Evolutionary conservation across 345 rosid genomes (phyloP), one percentile per base, ranked within the genome.

Genomic region (Kernera saxatilis): DNA sequence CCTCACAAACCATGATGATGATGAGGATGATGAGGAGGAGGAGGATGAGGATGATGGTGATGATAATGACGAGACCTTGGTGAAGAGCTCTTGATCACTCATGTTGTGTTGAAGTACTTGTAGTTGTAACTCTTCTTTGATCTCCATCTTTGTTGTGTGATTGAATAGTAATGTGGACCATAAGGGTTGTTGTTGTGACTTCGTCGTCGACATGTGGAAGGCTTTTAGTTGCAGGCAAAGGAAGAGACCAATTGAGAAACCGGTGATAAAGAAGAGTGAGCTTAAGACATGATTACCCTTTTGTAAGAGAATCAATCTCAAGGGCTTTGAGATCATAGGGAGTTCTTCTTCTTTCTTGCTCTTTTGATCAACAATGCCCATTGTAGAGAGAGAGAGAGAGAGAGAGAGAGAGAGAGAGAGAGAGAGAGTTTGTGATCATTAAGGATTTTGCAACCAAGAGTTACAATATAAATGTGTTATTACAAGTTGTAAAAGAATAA

Each of bases 11-110:
- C 64, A 69, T 60, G 73, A 59, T 40, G 78, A 54, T 44, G 59
- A 21, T 51, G 64, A 2, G 41, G 67, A 64, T 5, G 64, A n/a
- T 10, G 49, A 22, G 4, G 45, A 45, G 19, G 73, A 21, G 27
- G 57, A 13, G 52, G 62, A 15, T 14, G 45, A 45, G 19, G 73
- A 21, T 40, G 57, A 13, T 62, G 62, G 21, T 14, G 70, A 18
- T 45, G 72, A 49, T 57, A 8, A 66, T 5, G 72, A 74, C 9
- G 78, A 68, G 49, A 87, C 89, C 55, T 71, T 83, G 79, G 56
- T 54, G 8, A 84, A 64, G 81, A 91, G 78, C 68, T 87, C 91
- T 15, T 82, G 78, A 50, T 91, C 95, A 29, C 67, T 82, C 87
- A 88, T 84, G 55, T 85, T 82, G 68, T 85, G 91, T 70, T 70